Conservation (phyloP, 495 filamentous ascomycete species). For the Recurvomyces mirabilis region DNA sequence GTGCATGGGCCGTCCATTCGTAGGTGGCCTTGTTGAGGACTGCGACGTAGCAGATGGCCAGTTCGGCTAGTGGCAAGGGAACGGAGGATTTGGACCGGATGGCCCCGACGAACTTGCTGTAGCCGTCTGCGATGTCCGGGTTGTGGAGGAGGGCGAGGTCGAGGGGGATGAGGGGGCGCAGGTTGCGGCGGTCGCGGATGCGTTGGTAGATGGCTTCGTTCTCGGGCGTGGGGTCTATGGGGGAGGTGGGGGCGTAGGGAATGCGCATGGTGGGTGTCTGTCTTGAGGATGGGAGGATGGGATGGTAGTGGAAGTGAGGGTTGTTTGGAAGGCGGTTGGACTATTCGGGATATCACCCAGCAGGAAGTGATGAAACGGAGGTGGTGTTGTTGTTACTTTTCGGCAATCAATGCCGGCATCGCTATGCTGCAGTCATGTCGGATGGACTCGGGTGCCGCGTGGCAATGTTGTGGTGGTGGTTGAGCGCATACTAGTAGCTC, state of each 20-base stretch:
- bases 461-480: no score
- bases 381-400: no score
- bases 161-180: conserved; percentile 25
- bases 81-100: conserved; percentile 28
- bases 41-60: conserved; percentile 30
- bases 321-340: no score
- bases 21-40: conserved; percentile 29
- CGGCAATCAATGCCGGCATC: no score
- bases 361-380: neutral
- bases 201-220: conserved; percentile 24
- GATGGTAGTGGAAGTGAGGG: no score
- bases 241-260: conserved; percentile 28
- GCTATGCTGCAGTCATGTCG: no score
- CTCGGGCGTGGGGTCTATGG: conserved; percentile 15
- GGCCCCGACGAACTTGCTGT: conserved; percentile 29
- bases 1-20: conserved; percentile 29
- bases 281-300: neutral
- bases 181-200: conserved; percentile 25
- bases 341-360: no score
- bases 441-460: no score
- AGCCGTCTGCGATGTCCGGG: conserved; percentile 30
- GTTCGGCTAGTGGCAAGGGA: conserved; percentile 21
- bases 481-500: no score
- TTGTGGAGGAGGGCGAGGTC: conserved; percentile 31
- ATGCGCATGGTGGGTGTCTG: conserved; percentile 26